Base-by-base conservation (phyloP, 441 rosid genomes). In the Aleurites moluccanus region DNA sequence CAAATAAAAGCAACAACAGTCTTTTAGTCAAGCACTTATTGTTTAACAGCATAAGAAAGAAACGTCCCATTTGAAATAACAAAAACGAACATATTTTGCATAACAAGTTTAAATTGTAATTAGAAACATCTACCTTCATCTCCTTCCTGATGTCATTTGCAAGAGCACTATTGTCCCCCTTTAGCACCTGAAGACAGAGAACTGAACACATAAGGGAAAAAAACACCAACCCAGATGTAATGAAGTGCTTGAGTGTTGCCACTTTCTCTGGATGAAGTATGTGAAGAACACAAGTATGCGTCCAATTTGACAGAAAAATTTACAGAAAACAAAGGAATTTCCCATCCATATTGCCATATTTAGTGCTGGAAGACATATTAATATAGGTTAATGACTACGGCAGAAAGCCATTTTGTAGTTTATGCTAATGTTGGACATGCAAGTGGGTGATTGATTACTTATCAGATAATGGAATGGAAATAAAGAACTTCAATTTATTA, bases 121-220 rank as follows among this genome's bases (percentile, higher is more conserved):
- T 38, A 16, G 55, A 67, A 73, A 57, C 49, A 23, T 73, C 28
- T 86, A 92, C 93, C 92, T 96, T 93, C 97, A 93, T 96, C 78
- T 96, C 99, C 86, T 89, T 96, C 64, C 94, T 88, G 60, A 96
- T 93, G 79, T 96, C 99, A 76, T 89, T 91, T 75, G 98, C 99
- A 68, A 96, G 85, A 64, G 86, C 77, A 63, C 98, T 93, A 83
- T 93, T 96, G 83, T 93, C 99, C 35, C 92, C 98, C 67, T 86
- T 89, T 42, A 96, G 80, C 80, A 96, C 97, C 97, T 92, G 69
- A 33, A 45, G 75, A 25, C 40, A 78, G 71, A 77, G 27, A 66
- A 83, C 42, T 44, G 38, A 73, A 60, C 47, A 60, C 28, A 64
- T 80, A 60, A 73, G 77, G 40, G 6, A 6, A 55, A 50, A 40